Evolutionary conservation across 331 rosid species (phyloP).

Genomic region (Pyracantha coccinea): DNA sequence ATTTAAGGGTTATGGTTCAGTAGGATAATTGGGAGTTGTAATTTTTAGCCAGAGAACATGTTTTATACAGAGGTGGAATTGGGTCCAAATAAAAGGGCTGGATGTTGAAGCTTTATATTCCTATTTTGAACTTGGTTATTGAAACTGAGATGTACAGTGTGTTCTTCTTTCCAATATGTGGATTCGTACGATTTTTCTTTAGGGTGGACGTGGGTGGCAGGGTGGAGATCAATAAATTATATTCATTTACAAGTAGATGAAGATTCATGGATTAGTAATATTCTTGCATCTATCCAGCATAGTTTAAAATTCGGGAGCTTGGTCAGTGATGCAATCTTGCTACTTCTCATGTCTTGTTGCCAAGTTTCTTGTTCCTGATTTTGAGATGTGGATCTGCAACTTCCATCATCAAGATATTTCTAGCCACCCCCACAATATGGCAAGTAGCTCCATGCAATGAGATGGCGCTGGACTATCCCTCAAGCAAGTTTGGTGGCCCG

Average conservation of each 20-base stretch:
- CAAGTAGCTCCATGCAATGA: constrained; percentile 18
- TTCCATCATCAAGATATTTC: constrained; percentile 17
- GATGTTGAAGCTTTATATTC: constrained; percentile 15
- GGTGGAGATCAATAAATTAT: constrained; percentile 4
- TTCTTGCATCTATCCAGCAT: not conserved
- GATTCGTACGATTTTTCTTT: constrained; percentile 3
- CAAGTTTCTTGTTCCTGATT: constrained; percentile 20
- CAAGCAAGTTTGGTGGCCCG: constrained; percentile 27
- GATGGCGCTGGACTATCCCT: constrained; percentile 27
- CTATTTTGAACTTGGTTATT: constrained; percentile 4
- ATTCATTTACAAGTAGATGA: constrained; percentile 12
- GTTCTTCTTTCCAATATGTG: not conserved
- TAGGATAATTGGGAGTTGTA: not conserved
- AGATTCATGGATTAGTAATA: constrained; percentile 4
- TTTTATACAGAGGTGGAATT: constrained; percentile 2
- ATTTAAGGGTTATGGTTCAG: not conserved
- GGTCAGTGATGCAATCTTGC: constrained; percentile 12
- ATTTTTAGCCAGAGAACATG: not conserved
- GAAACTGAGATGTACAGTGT: constrained; percentile 13
- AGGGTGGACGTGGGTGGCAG: constrained; percentile 12
- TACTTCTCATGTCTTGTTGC: constrained; percentile 18
- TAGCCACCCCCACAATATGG: constrained; percentile 1
- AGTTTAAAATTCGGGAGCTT: constrained; percentile 12
- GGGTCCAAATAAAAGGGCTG: not conserved
- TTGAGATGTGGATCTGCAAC: constrained; percentile 23